Base-by-base conservation (phyloP, 164 flowering plant species). In the Liriodendron chinense region DNA sequence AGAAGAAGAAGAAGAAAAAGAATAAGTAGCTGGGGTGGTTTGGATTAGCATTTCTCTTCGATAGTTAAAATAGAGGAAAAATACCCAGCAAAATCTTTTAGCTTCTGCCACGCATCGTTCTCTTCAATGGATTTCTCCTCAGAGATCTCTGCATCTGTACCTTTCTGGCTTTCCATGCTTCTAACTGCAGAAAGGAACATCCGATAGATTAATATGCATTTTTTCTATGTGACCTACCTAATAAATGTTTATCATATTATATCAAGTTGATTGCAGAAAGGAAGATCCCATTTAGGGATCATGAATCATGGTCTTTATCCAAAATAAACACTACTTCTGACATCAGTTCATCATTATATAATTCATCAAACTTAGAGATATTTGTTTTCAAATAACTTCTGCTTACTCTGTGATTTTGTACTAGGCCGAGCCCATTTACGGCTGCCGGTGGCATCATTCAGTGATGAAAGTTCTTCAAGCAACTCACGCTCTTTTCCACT, bases 41-140 rank as follows among this genome's bases (percentile, higher is more conserved):
- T 34, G 43, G 25, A 34, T 47, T 16, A 9, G 9, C 28, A 53
- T 71, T 18, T 16, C 20, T 48, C 43, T 48, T 1, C 34, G 47
- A 24, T 50, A 3, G 9, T n/a, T 6, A 16, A 67, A 43, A 12
- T 9, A 28, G 13, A 16, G 28, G 14, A 26, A 56, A 26, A 65
- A 25, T 91, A 96, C 99, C 98, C 98, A 24, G 92, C 93, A 78
- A 90, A 80, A 81, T 89, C 88, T 86, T 87, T 89, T 47, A 96
- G 76, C 75, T 84, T 80, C 75, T 86, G 80, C 98, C 86, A 91
- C 5, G 84, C 1, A 71, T 94, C 96, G 69, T 76, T 78, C 72
- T 84, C 75, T 34, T 86, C 86, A 73, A 26, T 91, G 74, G 93
- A 78, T 76, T 87, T 88, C 68, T 87, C 89, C 69, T 87, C 88